These are phyloP conservation scores for Grosmannia serpens DNA, from an alignment of 2,329 filamentous ascomycete genomes.

Conservation along the genomic window DNA sequence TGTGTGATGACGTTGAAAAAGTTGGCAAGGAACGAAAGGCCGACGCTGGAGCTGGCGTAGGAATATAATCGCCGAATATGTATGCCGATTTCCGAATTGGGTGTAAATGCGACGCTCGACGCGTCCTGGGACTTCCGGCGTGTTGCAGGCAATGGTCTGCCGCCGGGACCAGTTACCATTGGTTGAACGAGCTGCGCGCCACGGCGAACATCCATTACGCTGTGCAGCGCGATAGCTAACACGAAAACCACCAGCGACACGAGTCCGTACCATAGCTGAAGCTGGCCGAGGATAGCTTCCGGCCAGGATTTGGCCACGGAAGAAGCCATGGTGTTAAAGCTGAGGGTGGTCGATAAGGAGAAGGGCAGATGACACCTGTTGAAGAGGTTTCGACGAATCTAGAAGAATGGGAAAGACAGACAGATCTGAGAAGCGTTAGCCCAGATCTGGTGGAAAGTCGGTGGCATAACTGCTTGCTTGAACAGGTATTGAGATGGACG, in stretches of 20 bases:
- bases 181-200: conserved; percentile 35
- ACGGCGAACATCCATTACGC: conserved; percentile 38
- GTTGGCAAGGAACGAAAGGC: conserved; percentile 66
- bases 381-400: not conserved
- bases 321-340: conserved; percentile 12
- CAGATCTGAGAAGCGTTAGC: not conserved
- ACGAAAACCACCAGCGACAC: conserved; percentile 42
- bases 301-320: conserved; percentile 17
- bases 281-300: conserved; percentile 32
- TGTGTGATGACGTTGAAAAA: conserved; percentile 63
- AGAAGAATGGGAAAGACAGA: not conserved
- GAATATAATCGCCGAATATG: conserved; percentile 62
- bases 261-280: conserved; percentile 40
- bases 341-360: not conserved
- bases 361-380: conserved; percentile 2
- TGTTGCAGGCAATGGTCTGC: conserved; percentile 67
- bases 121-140: conserved; percentile 40
- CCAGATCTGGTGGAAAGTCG: not conserved
- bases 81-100: conserved; percentile 43
- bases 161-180: conserved; percentile 63
- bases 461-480: not conserved
- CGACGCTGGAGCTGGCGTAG: conserved; percentile 58
- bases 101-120: not conserved
- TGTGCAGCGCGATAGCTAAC: conserved; percentile 37
- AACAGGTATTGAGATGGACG: not conserved